These are phyloP conservation scores for Dactylellina cionopaga DNA, from an alignment of 2,329 filamentous ascomycete genomes.

Conservation along the genomic window DNA sequence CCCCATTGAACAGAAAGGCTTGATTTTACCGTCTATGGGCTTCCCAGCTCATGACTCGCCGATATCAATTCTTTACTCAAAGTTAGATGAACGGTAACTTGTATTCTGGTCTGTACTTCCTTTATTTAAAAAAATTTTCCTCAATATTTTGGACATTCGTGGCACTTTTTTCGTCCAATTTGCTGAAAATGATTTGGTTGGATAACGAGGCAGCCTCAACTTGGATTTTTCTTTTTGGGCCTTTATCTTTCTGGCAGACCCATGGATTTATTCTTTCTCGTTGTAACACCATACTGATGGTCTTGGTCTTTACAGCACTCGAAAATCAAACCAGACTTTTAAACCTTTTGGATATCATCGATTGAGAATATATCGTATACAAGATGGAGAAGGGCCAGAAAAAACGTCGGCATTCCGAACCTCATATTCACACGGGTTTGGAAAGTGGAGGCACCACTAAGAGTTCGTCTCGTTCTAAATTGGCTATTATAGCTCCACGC, in stretches of 20 bases:
- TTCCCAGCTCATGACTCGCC: constrained; percentile 33
- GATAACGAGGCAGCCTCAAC: constrained; percentile 32
- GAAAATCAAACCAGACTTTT: constrained; percentile 19
- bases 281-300: constrained; percentile 51
- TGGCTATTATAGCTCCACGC: constrained; percentile 49
- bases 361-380: background rate
- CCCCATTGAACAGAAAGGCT: constrained; percentile 36
- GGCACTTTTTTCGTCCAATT: constrained; percentile 21
- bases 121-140: constrained; percentile 23
- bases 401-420: constrained; percentile 43
- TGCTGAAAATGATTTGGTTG: constrained; percentile 25
- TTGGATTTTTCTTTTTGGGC: constrained; percentile 44
- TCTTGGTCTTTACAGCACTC: constrained; percentile 41
- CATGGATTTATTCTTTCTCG: constrained; percentile 47
- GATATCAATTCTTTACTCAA: constrained; percentile 34
- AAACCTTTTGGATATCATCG: background rate
- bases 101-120: constrained; percentile 23
- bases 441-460: constrained; percentile 29
- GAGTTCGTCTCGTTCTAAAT: constrained; percentile 44
- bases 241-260: constrained; percentile 32
- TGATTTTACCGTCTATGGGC: constrained; percentile 39
- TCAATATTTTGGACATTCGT: constrained; percentile 12
- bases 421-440: constrained; percentile 44
- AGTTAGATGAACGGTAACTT: constrained; percentile 22
- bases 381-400: constrained; percentile 38